A percentile compares a stretch with the other conserved stretches of the same genome.
Evolutionary conservation across 768 basidiomycete genomes (phyloP).

Genomic region (Suillus decipiens): DNA sequence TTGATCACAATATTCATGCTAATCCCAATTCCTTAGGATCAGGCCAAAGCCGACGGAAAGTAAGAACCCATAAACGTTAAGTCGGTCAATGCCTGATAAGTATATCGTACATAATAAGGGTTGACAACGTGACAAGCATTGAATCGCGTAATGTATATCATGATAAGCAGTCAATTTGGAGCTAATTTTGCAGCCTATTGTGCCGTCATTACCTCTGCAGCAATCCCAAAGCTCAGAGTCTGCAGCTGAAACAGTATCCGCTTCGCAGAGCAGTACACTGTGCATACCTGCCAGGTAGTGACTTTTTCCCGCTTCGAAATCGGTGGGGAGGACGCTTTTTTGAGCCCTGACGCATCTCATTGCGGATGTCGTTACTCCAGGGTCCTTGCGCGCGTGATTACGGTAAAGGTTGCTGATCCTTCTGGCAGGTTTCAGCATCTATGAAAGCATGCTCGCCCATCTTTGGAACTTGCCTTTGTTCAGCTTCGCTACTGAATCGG

Average conservation of each 20-base stretch:
- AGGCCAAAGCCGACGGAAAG: not conserved
- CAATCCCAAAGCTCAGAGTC: not conserved
- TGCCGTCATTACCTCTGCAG: not conserved
- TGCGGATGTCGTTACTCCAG: not conserved
- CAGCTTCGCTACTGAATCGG: not conserved
- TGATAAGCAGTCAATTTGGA: not conserved
- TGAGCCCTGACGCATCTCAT: too few species aligned
- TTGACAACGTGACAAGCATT: not conserved
- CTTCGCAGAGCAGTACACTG: not conserved
- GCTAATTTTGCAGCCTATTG: not conserved
- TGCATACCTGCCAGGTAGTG: not conserved
- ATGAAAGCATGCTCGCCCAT: not conserved
- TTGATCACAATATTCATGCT: not conserved
- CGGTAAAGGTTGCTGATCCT: not conserved
- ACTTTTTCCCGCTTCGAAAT: not conserved
- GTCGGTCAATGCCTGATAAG: too few species aligned
- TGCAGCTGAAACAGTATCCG: not conserved
- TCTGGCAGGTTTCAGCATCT: not conserved
- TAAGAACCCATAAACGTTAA: too few species aligned
- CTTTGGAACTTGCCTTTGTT: constrained; percentile 2
- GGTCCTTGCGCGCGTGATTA: not conserved
- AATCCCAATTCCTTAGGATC: not conserved
- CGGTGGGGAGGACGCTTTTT: not conserved
- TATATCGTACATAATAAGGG: not conserved
- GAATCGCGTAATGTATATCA: not conserved